phyloP scores from a whole-genome alignment of 768 basidiomycete species.

The Royoungia palumana region DNA sequence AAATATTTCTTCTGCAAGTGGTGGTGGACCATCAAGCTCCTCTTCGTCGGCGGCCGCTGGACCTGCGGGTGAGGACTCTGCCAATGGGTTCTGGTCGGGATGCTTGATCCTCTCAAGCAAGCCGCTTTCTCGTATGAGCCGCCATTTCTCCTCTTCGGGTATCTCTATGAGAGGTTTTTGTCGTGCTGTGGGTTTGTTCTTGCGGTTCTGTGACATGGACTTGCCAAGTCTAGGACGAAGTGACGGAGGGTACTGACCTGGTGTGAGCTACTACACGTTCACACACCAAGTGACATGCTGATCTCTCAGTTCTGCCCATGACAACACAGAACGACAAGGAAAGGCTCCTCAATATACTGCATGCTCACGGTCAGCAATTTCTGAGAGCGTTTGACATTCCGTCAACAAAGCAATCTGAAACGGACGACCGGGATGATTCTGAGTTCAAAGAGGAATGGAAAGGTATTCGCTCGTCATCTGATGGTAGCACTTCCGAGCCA shows the following conservation, averaged over 20 bases:
- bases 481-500: background rate
- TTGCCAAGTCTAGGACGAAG: background rate
- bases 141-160: constrained; percentile 75
- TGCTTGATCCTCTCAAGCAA: constrained; percentile 41
- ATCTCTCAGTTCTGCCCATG: background rate
- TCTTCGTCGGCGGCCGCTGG: background rate
- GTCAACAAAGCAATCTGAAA: constrained; percentile 17
- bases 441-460: constrained; percentile 41
- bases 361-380: constrained; percentile 48
- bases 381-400: constrained; percentile 38
- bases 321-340: constrained; percentile 24
- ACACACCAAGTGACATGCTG: no score
- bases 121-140: constrained; percentile 65
- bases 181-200: constrained; percentile 11
- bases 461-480: constrained; percentile 29
- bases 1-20: constrained; percentile 68
- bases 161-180: constrained; percentile 43
- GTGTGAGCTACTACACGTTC: no score
- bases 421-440: constrained; percentile 6
- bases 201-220: constrained; percentile 31
- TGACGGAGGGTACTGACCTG: background rate
- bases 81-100: constrained; percentile 6
- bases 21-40: constrained; percentile 35
- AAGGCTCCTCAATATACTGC: constrained; percentile 37
- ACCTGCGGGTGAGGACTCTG: background rate